A percentile compares a stretch with the other conserved stretches of the same genome.
phyloP scores from a whole-genome alignment of 75 land plant genomes.

The Sequoiadendron giganteum region DNA sequence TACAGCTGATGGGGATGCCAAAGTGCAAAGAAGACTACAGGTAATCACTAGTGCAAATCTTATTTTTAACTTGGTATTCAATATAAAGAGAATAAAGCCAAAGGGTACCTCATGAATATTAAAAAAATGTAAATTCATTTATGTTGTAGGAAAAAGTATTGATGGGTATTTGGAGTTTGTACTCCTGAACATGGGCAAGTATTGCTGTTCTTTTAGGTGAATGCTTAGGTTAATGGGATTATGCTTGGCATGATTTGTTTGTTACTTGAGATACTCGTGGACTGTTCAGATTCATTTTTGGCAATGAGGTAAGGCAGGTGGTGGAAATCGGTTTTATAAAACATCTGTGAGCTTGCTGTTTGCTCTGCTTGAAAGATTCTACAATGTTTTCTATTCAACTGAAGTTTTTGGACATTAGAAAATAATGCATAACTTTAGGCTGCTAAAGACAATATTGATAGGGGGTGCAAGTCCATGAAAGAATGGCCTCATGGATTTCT shows the following conservation, averaged over 20 bases:
- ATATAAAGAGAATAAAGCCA: not conserved
- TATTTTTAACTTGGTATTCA: not conserved
- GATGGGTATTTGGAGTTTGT: not conserved
- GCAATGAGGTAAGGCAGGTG: not conserved
- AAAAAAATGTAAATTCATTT: not conserved
- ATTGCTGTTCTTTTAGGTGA: not conserved
- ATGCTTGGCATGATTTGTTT: not conserved
- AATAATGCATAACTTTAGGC: constrained; percentile 1
- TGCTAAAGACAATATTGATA: not conserved
- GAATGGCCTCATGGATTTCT: not conserved
- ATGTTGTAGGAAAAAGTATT: not conserved
- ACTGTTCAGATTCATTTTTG: not conserved
- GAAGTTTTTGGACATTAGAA: not conserved
- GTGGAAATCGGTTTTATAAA: not conserved
- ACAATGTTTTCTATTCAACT: not conserved
- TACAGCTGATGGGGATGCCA: constrained; percentile 46
- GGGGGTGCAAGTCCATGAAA: not conserved
- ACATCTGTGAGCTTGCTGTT: not conserved
- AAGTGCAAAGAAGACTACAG: constrained; percentile 50
- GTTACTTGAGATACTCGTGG: not conserved
- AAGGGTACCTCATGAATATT: not conserved
- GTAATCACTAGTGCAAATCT: constrained; percentile 17
- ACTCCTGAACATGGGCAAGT: not conserved
- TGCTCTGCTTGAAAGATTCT: not conserved
- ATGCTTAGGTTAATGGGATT: not conserved